These are phyloP conservation scores for Lentinula lateritia DNA, from an alignment of 768 basidiomycete species.

Conservation along the genomic window DNA sequence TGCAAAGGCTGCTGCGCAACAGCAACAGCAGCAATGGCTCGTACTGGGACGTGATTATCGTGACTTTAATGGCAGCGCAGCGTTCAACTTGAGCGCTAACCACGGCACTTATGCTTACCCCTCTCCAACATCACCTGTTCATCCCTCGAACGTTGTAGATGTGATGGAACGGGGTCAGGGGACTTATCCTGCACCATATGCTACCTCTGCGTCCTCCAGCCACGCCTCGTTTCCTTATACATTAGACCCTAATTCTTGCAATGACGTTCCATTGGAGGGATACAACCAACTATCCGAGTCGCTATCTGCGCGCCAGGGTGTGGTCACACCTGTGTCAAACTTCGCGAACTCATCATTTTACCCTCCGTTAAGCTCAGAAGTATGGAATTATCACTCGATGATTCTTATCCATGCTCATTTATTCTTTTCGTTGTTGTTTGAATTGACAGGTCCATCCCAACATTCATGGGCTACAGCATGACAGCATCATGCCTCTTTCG, in stretches of 20 bases:
- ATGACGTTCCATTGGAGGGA: background rate
- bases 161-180: background rate
- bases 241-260: background rate
- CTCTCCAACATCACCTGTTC: background rate
- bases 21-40: background rate
- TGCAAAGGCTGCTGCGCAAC: conserved; percentile 3
- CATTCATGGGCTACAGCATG: background rate
- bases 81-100: conserved; percentile 5
- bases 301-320: background rate
- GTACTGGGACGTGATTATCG: background rate
- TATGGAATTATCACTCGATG: background rate
- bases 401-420: background rate
- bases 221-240: background rate
- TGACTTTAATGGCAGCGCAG: background rate
- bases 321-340: background rate
- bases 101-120: conserved; percentile 1
- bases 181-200: background rate
- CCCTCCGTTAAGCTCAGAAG: background rate
- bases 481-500: background rate
- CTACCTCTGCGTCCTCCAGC: background rate
- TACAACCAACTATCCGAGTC: background rate
- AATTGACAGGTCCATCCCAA: background rate
- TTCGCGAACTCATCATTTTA: background rate
- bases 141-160: background rate
- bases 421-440: background rate